A percentile compares a stretch with the other conserved stretches of the same genome.
Evolutionary conservation across 73 alveolate genomes (phyloP).

Genomic region (Paramecium tetraurelia): DNA sequence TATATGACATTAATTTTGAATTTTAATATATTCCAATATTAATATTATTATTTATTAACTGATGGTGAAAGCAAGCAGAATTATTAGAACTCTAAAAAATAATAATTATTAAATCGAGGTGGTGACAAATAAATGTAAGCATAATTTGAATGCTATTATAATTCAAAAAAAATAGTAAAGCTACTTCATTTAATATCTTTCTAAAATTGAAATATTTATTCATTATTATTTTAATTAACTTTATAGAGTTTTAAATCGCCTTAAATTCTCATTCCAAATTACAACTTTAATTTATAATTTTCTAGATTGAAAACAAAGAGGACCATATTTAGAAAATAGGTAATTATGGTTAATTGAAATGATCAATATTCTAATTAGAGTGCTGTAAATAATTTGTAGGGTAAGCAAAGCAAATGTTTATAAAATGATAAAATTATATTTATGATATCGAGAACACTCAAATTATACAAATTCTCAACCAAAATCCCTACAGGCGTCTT

Average conservation of each 20-base stretch:
- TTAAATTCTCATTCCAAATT: neutral
- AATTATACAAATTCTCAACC: neutral
- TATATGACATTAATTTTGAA: neutral
- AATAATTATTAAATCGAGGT: neutral
- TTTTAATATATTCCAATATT: neutral
- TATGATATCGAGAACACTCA: conserved; percentile 12
- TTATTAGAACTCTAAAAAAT: neutral
- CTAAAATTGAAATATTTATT: neutral
- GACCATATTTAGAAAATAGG: neutral
- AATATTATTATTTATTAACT: neutral
- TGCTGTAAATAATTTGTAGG: neutral
- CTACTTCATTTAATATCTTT: neutral
- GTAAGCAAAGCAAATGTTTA: neutral
- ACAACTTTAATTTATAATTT: neutral
- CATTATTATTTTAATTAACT: neutral
- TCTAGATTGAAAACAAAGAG: neutral
- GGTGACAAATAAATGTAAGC: neutral
- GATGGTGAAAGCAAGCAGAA: neutral
- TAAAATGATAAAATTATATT: neutral
- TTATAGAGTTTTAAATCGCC: neutral
- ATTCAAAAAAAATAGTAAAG: neutral
- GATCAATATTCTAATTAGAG: neutral
- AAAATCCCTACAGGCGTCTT: neutral
- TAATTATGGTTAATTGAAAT: neutral
- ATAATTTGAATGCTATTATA: neutral